Evolutionary conservation across 1,284 basidiomycete genomes (phyloP).

Genomic region (Leccinum idahoense): DNA sequence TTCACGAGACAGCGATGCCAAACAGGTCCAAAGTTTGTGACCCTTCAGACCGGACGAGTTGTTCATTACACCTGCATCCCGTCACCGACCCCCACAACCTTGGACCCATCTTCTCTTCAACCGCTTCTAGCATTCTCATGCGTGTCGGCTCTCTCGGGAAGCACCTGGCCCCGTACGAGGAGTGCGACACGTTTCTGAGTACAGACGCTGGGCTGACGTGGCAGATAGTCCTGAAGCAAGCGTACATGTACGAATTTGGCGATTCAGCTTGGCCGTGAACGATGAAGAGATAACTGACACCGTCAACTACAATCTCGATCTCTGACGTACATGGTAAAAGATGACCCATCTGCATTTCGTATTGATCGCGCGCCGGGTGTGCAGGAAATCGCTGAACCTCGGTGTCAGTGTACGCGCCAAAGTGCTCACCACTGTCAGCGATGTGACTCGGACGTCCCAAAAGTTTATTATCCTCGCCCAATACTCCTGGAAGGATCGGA

Average conservation of each 20-base stretch:
- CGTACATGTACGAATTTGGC: slow-evolving; percentile 95
- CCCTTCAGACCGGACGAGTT: slow-evolving; percentile 48
- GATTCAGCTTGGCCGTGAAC: slow-evolving; percentile 80
- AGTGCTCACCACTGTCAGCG: slow-evolving; percentile 60
- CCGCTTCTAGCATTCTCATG: slow-evolving; percentile 93
- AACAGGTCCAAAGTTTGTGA: slow-evolving; percentile 55
- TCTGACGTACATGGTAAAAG: slow-evolving; percentile 78
- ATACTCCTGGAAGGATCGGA: slow-evolving; percentile 61
- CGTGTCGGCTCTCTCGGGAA: slow-evolving; percentile 87
- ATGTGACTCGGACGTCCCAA: slow-evolving; percentile 60
- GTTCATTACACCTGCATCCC: slow-evolving; percentile 88
- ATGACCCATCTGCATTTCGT: neutral
- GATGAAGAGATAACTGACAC: slow-evolving; percentile 80
- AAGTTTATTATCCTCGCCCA: slow-evolving; percentile 86
- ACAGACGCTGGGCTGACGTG: slow-evolving; percentile 87
- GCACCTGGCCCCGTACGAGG: slow-evolving; percentile 73
- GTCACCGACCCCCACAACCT: slow-evolving; percentile 90
- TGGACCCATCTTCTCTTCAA: slow-evolving; percentile 89
- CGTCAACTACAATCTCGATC: slow-evolving; percentile 81
- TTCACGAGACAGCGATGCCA: slow-evolving; percentile 52
- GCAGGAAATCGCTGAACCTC: slow-evolving; percentile 69
- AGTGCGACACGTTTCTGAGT: slow-evolving; percentile 92
- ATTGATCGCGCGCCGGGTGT: slow-evolving; percentile 19
- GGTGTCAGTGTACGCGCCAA: slow-evolving; percentile 72
- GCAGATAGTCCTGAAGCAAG: slow-evolving; percentile 72